phyloP scores from a whole-genome alignment of 2,329 filamentous ascomycete genomes.

The Arachnomyces sp. region DNA sequence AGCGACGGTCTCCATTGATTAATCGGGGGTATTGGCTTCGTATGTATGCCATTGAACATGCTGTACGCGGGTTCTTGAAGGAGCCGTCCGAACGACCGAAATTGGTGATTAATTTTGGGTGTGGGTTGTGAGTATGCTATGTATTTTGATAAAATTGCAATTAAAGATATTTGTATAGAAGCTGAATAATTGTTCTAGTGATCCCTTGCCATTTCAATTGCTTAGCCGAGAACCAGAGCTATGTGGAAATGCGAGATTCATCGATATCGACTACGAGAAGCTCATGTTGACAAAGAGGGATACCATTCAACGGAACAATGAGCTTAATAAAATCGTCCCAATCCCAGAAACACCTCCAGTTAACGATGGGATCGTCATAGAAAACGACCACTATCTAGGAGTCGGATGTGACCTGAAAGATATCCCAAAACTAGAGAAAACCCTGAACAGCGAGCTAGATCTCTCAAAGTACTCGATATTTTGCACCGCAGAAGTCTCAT shows the following conservation, averaged over 20 bases:
- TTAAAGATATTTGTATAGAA: neutral
- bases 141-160: neutral
- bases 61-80: conserved; percentile 65
- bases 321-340: conserved; percentile 32
- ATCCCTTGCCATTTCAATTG: conserved; percentile 79
- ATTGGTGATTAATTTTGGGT: conserved; percentile 75
- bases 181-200: conserved; percentile 55
- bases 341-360: conserved; percentile 32
- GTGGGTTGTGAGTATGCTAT: conserved; percentile 65
- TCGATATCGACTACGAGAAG: conserved; percentile 80
- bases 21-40: conserved; percentile 85
- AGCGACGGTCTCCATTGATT: conserved; percentile 76
- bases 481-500: conserved; percentile 81
- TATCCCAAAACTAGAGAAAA: conserved; percentile 50
- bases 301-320: conserved; percentile 52
- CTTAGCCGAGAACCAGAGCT: conserved; percentile 56
- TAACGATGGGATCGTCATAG: conserved; percentile 43
- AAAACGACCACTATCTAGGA: conserved; percentile 64
- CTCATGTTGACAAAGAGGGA: conserved; percentile 66
- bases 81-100: conserved; percentile 50
- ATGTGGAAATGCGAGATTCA: conserved; percentile 56
- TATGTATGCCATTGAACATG: conserved; percentile 70
- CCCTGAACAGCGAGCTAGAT: conserved; percentile 52
- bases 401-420: conserved; percentile 74
- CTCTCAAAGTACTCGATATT: conserved; percentile 55